These are phyloP conservation scores for Paraphaeosphaeria minitans DNA, from an alignment of 2,329 filamentous ascomycete genomes.

Conservation along the genomic window DNA sequence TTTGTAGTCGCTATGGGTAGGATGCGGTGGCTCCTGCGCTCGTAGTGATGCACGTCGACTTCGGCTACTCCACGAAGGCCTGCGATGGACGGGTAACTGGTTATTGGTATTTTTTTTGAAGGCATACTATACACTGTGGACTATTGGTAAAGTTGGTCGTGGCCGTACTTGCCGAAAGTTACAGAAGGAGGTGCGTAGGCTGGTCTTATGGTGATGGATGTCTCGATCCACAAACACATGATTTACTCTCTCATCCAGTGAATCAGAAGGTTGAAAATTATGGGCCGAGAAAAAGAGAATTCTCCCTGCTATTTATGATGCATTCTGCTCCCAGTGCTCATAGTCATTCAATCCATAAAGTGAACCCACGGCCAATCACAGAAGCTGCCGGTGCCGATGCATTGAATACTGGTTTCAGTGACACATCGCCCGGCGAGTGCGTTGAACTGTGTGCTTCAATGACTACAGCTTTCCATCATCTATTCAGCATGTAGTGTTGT, in stretches of 20 bases:
- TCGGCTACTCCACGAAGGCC: not conserved
- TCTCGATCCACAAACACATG: too few species aligned
- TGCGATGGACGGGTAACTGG: not conserved
- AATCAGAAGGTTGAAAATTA: too few species aligned
- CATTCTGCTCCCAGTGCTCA: too few species aligned
- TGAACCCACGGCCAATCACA: too few species aligned
- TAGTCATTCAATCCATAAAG: too few species aligned
- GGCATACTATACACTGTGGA: not conserved
- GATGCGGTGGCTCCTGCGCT: not conserved
- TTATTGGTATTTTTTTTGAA: not conserved
- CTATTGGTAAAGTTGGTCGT: not conserved
- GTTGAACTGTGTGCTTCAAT: too few species aligned
- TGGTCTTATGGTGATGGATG: not conserved
- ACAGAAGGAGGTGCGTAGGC: not conserved
- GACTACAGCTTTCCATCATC: too few species aligned
- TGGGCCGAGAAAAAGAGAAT: conserved; percentile 54
- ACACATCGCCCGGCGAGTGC: too few species aligned
- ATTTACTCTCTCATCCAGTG: too few species aligned
- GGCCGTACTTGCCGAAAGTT: not conserved
- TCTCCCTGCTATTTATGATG: conserved; percentile 56
- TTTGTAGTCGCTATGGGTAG: not conserved
- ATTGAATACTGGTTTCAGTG: too few species aligned
- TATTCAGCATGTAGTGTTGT: too few species aligned
- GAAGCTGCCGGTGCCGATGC: too few species aligned
- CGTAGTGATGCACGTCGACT: not conserved